These are phyloP conservation scores for Aspergillus vadensis DNA, from an alignment of 2,329 filamentous ascomycete genomes.

Conservation along the genomic window DNA sequence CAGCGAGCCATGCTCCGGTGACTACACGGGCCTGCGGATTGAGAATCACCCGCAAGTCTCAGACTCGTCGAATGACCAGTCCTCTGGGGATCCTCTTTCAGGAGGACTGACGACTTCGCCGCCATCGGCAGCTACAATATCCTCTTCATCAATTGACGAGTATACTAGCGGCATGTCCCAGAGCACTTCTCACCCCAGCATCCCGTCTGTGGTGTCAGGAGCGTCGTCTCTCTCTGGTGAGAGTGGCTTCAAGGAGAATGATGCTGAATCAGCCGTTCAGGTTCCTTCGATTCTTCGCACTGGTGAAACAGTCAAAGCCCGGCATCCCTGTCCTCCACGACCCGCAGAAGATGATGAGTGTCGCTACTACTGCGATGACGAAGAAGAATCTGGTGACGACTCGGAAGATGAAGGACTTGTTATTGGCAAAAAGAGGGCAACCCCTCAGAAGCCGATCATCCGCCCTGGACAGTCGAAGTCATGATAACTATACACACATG, in stretches of 20 bases:
- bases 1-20: slow-evolving; percentile 27
- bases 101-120: slow-evolving; percentile 38
- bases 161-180: slow-evolving; percentile 51
- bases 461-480: slow-evolving; percentile 17
- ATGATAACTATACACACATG: slow-evolving; percentile 7
- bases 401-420: slow-evolving; percentile 48
- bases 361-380: slow-evolving; percentile 45
- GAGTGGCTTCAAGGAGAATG: slow-evolving; percentile 32
- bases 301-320: slow-evolving; percentile 45
- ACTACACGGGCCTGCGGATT: slow-evolving; percentile 23
- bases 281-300: slow-evolving; percentile 46
- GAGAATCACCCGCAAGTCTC: slow-evolving; percentile 18
- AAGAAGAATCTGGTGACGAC: slow-evolving; percentile 41
- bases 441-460: slow-evolving; percentile 25
- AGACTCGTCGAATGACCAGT: slow-evolving; percentile 17
- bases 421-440: slow-evolving; percentile 40
- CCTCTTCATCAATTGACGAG: slow-evolving; percentile 50
- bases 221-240: slow-evolving; percentile 50
- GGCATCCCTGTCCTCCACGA: slow-evolving; percentile 21
- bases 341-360: slow-evolving; percentile 41
- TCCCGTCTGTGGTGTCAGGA: slow-evolving; percentile 48
- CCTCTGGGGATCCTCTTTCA: slow-evolving; percentile 21
- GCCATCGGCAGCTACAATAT: slow-evolving; percentile 49
- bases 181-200: slow-evolving; percentile 51
- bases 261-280: slow-evolving; percentile 26